Evolutionary conservation across 331 rosid species (phyloP), one percentile per base, ranked within the genome.

Genomic region (Stylosanthes scabra): DNA sequence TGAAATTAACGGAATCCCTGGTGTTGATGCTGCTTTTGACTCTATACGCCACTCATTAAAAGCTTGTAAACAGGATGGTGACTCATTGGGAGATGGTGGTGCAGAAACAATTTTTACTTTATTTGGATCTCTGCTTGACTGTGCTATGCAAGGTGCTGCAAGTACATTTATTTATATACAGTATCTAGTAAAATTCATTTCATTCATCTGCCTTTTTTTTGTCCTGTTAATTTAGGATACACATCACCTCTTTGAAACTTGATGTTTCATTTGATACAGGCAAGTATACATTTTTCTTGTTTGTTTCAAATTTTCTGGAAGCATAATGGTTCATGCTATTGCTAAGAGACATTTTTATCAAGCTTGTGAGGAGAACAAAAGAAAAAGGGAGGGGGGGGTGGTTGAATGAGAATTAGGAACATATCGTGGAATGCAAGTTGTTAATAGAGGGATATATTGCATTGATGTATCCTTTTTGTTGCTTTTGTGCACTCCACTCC

Each of bases 81-180:
- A 87, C 50, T 46, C 80, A 0, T 76, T 90, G 74, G 86, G 81
- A 37, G 96, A 85, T 72, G 85, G 88, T 60, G 92, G 88, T 60
- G 92, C 84, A n/a, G 97, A 94, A 37, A 79, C 87, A 9, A 82
- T 96, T 15, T 90, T 85, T 74, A 49, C 86, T 62, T 61, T 80
- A 31, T 94, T 87, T 78, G 99, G 97, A 4, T 91, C 92, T 42
- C 83, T 91, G 59, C 89, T 94, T 65, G 99, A 94, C 85, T 87
- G 97, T 40, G 82, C 92, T 77, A 76, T 89, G 81, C 91, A 86
- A 90, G 99, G 99, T 94, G 83, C 65, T 71, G 40, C 67, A 68
- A 71, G 47, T 62, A 70, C 70, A 56, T 70, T 41, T 68, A 58
- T 47, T 65, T 47, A 56, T 76, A 39, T 79, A 7, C 13, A 37